Evolutionary conservation across 495 filamentous ascomycete genomes (phyloP).

Genomic region (Thozetella sp.): DNA sequence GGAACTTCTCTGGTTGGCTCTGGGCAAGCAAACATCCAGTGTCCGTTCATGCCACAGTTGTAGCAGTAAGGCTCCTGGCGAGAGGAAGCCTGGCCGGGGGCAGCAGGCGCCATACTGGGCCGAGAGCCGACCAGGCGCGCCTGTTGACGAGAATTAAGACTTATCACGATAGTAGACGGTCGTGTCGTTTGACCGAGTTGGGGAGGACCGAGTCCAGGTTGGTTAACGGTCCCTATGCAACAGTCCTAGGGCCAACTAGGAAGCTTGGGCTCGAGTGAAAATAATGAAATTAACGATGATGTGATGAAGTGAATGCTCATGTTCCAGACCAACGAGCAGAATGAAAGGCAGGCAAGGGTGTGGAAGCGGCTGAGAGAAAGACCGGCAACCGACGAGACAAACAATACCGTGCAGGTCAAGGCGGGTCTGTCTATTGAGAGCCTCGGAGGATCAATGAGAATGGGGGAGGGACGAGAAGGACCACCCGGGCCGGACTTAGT

Average conservation of each 20-base stretch:
- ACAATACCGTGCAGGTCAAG: not conserved
- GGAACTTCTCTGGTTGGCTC: constrained; percentile 49
- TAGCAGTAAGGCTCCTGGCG: constrained; percentile 41
- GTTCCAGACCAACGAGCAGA: no score
- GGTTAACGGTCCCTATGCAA: no score
- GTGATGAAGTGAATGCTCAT: no score
- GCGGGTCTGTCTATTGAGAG: not conserved
- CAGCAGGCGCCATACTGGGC: constrained; percentile 26
- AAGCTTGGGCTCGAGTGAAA: no score
- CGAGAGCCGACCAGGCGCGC: not conserved
- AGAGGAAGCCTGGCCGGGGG: constrained; percentile 30
- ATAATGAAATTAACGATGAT: no score
- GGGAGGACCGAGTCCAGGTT: no score
- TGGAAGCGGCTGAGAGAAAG: not conserved
- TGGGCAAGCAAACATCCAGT: constrained; percentile 52
- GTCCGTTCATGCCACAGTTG: constrained; percentile 49
- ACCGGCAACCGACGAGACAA: not conserved
- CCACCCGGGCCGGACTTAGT: not conserved
- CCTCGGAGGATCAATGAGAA: not conserved
- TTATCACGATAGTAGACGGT: not conserved
- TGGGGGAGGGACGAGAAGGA: not conserved
- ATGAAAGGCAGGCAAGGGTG: no score
- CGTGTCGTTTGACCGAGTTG: no score
- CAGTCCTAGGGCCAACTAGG: no score
- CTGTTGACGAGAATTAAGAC: not conserved